A percentile compares a stretch with the other conserved stretches of the same genome.
These are phyloP conservation scores for Ascodesmis nigricans DNA, from an alignment of 495 filamentous ascomycete genomes.

Conservation along the genomic window DNA sequence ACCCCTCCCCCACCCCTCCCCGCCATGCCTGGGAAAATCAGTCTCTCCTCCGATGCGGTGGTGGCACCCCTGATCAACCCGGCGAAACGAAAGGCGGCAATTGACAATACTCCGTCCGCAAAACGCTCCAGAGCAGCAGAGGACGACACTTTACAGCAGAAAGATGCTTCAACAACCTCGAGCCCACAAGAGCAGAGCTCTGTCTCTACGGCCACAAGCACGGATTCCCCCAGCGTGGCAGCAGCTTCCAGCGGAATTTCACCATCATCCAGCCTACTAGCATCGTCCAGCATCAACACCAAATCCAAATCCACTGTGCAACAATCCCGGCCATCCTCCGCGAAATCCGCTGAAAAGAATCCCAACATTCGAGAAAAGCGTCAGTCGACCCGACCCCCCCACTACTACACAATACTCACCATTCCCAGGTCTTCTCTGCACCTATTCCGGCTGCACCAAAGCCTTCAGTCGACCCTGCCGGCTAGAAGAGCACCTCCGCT, in stretches of 20 bases:
- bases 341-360: not conserved
- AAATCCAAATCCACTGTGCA: constrained; percentile 9
- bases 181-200: not conserved
- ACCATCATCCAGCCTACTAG: not conserved
- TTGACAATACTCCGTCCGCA: not conserved
- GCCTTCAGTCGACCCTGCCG: constrained; percentile 62
- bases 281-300: not conserved
- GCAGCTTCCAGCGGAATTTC: not conserved
- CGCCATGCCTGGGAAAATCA: constrained; percentile 14
- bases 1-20: not conserved
- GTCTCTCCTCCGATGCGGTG: constrained; percentile 8
- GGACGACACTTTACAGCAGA: not conserved
- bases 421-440: constrained; percentile 34
- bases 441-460: constrained; percentile 48
- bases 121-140: not conserved
- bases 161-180: not conserved
- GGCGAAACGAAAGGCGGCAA: constrained; percentile 5
- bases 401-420: not conserved
- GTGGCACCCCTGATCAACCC: constrained; percentile 1
- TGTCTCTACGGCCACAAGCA: not conserved
- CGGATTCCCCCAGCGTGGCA: not conserved
- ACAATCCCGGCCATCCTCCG: constrained; percentile 1
- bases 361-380: not conserved
- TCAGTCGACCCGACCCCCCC: too few species aligned
- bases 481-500: constrained; percentile 56